Base-by-base conservation (phyloP, 2,329 filamentous ascomycete species). In the Alternaria sp. region DNA sequence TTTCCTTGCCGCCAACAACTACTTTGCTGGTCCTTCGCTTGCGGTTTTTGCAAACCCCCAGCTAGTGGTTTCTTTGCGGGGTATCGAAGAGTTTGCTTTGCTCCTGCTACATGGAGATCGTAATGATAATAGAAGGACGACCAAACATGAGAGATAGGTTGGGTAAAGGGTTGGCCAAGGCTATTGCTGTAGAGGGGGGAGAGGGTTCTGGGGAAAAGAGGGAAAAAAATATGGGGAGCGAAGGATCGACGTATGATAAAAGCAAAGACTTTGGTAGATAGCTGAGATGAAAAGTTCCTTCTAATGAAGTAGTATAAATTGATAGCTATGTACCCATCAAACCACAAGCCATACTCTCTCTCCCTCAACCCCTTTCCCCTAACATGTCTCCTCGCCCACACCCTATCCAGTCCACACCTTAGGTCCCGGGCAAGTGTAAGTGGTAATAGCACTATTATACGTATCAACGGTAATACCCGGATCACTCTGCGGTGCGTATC, bases 401-500 rank as follows among this genome's bases (percentile, higher is more conserved):
- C n/a, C 8, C 23, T 75, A 82, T 34, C 81, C 81, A 60, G 71
- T 78, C 82, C 82, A 84, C 11, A 84, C 80, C 42, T 75, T 77
- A 1, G 82, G 82, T 13, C 82, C 83, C 1, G 82, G 82, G 50
- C 69, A 71, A 4, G 77, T 83, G 64, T 84, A 85, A 0, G 78
- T 81, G 0, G 80, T 82, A 8, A 75, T 77, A 26, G 73, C 77
- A 56, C 76, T 78, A 1, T 72, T 68, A 66, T 84, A 83, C 33
- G 83, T 83, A 66, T 85, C 81, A 42, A 84, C 84, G 79, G 26
- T 81, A 79, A 56, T 80, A 79, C 82, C 82, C 0, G 82, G 80
- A 62, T 84, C 82, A 40, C 69, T 79, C 69, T 82, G 79, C 2
- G 77, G 60, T 4, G 73, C 72, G 54, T 74, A 75, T 17, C 72